phyloP scores from a whole-genome alignment of 768 basidiomycete genomes.

The Boletus fagicola region DNA sequence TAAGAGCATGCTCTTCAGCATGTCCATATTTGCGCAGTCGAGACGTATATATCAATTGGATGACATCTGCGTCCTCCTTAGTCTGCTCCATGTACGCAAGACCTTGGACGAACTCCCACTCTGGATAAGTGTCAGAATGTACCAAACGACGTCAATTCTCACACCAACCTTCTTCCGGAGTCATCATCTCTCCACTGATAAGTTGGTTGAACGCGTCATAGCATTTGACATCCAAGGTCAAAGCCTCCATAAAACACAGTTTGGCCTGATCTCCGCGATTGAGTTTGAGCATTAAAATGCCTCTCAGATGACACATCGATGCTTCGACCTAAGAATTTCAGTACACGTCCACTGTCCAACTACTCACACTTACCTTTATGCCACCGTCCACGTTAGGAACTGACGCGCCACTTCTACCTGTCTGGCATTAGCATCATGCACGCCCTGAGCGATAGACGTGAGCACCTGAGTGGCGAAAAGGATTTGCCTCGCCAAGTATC shows the following conservation, averaged over 20 bases:
- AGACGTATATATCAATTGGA: conserved; percentile 88
- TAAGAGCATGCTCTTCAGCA: conserved; percentile 73
- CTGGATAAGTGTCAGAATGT: conserved; percentile 41
- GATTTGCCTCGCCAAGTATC: conserved; percentile 90
- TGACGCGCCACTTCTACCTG: conserved; percentile 64
- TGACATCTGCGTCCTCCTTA: conserved; percentile 86
- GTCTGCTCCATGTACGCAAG: conserved; percentile 82
- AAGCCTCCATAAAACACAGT: conserved; percentile 92
- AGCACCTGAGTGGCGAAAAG: conserved; percentile 71
- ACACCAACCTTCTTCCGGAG: conserved; percentile 84
- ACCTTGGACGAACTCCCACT: conserved; percentile 93
- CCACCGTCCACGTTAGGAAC: conserved; percentile 86
- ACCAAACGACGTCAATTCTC: neutral
- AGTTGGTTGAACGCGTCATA: conserved; percentile 94
- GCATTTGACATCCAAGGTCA: conserved; percentile 93
- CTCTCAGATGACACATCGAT: conserved; percentile 94
- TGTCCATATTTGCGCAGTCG: conserved; percentile 91
- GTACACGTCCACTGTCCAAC: neutral
- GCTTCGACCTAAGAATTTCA: conserved; percentile 76
- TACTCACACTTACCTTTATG: conserved; percentile 67
- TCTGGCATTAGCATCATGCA: conserved; percentile 10
- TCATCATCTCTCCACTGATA: conserved; percentile 93
- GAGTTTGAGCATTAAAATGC: conserved; percentile 90
- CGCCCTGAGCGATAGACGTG: neutral
- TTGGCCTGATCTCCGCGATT: conserved; percentile 91